phyloP scores from a whole-genome alignment of 345 rosid genomes.

The Rhodamnia rubescens region DNA sequence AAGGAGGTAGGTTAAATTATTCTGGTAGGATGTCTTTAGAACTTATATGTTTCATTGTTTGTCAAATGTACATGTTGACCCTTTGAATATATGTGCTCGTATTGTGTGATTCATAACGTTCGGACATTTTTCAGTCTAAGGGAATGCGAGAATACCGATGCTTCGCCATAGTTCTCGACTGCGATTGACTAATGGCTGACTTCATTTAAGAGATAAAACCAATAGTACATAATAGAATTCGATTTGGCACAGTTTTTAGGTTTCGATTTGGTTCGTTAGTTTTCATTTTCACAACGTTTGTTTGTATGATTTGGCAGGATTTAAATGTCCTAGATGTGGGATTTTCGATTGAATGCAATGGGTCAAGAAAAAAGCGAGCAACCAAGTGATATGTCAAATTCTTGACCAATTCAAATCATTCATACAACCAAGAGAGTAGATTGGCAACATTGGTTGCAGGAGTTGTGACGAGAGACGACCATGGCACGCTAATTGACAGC shows the following conservation, averaged over 20 bases:
- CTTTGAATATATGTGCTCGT: no score
- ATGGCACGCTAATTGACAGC: no score
- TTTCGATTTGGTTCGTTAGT: not conserved
- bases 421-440: no score
- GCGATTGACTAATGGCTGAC: not conserved
- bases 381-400: not conserved
- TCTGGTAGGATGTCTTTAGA: not conserved
- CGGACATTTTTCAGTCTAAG: no score
- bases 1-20: not conserved
- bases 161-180: not conserved
- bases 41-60: not conserved
- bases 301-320: not conserved
- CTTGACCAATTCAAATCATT: not conserved
- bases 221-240: not conserved
- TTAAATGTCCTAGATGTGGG: not conserved
- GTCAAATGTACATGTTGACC: not conserved
- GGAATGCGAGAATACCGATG: not conserved
- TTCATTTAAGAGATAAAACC: not conserved
- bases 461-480: no score
- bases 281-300: not conserved
- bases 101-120: no score
- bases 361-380: no score
- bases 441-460: no score
- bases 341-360: not conserved
- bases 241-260: not conserved